Evolutionary conservation across 2,329 filamentous ascomycete species (phyloP).

Genomic region (Camillea tinctor): DNA sequence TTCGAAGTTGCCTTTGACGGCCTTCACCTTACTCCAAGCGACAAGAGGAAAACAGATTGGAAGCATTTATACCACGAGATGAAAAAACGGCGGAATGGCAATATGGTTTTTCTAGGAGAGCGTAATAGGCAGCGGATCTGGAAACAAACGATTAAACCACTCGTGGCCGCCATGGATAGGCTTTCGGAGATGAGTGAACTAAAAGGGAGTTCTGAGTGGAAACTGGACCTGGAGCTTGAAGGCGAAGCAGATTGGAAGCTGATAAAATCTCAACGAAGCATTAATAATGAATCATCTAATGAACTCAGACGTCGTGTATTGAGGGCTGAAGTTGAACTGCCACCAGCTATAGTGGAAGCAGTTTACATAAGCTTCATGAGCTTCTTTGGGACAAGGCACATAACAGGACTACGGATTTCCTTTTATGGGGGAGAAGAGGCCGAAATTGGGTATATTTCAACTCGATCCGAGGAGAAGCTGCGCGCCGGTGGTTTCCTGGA

Average conservation of each 20-base stretch:
- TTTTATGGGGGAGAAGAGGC: constrained; percentile 14
- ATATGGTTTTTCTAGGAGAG: constrained; percentile 21
- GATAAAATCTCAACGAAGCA: constrained; percentile 8
- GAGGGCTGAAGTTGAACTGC: constrained; percentile 18
- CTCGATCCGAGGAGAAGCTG: constrained; percentile 14
- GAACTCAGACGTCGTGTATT: constrained; percentile 10
- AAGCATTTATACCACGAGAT: constrained; percentile 18
- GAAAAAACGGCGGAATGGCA: constrained; percentile 11
- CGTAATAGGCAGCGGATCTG: constrained; percentile 25
- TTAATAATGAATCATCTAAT: constrained; percentile 12
- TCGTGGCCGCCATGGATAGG: constrained; percentile 16
- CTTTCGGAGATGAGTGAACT: constrained; percentile 15
- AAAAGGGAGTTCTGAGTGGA: constrained; percentile 12
- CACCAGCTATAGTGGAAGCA: constrained; percentile 8
- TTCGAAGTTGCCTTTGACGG: constrained; percentile 24
- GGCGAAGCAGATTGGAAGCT: constrained; percentile 11
- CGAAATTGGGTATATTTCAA: constrained; percentile 22
- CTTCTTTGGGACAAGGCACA: constrained; percentile 21
- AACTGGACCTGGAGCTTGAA: background rate
- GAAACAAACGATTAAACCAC: constrained; percentile 22
- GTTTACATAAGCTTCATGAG: constrained; percentile 21
- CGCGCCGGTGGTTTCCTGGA: constrained; percentile 13
- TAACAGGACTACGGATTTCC: constrained; percentile 24
- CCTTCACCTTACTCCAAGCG: constrained; percentile 15
- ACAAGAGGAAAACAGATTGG: constrained; percentile 21